Evolutionary conservation across 768 basidiomycete genomes (phyloP).

Genomic region (Pleurotus djamor): DNA sequence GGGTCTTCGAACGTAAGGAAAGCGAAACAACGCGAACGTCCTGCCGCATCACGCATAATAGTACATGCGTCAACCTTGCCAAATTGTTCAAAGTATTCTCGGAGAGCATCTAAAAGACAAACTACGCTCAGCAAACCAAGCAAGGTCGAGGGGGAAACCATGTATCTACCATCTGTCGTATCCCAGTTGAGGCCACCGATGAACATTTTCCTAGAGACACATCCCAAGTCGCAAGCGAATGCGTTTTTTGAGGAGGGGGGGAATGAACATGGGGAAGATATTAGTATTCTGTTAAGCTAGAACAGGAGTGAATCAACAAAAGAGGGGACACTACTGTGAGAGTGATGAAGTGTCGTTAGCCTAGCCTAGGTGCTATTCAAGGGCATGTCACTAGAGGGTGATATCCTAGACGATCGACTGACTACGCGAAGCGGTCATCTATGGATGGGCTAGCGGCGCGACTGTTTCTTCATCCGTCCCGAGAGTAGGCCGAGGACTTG

Average conservation of each 20-base stretch:
- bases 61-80: slow-evolving; percentile 97
- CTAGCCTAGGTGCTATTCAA: slow-evolving; percentile 73
- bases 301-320: slow-evolving; percentile 59
- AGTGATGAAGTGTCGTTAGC: slow-evolving; percentile 50
- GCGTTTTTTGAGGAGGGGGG: slow-evolving; percentile 14
- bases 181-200: slow-evolving; percentile 99
- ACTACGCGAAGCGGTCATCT: slow-evolving; percentile 30
- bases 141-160: slow-evolving; percentile 32
- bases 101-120: slow-evolving; percentile 59
- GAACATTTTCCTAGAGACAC: slow-evolving; percentile 93
- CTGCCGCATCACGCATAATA: slow-evolving; percentile 97
- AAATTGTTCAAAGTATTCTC: slow-evolving; percentile 92
- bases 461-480: slow-evolving; percentile 4
- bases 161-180: slow-evolving; percentile 90
- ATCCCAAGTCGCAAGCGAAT: slow-evolving; percentile 21
- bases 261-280: slow-evolving; percentile 52
- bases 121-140: slow-evolving; percentile 39
- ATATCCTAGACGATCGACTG: slow-evolving; percentile 44
- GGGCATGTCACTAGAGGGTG: slow-evolving; percentile 59
- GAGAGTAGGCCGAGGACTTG: background rate
- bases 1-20: slow-evolving; percentile 96
- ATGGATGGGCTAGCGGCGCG: slow-evolving; percentile 12
- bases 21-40: slow-evolving; percentile 95
- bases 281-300: slow-evolving; percentile 83
- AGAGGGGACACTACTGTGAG: slow-evolving; percentile 75